phyloP scores from a whole-genome alignment of 257 asterid genomes.

The Salvia rosmarinus region DNA sequence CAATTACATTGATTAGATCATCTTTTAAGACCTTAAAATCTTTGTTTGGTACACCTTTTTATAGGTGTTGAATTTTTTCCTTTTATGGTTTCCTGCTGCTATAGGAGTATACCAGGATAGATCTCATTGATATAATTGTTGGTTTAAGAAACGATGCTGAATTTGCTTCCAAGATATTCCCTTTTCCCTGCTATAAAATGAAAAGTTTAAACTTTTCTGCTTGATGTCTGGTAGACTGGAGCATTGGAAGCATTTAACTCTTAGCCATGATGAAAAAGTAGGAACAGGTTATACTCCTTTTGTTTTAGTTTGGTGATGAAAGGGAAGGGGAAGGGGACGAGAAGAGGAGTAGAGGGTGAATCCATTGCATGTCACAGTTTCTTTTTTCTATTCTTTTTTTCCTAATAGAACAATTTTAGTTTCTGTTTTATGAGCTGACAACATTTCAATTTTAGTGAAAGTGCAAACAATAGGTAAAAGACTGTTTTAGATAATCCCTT shows the following conservation, averaged over 20 bases:
- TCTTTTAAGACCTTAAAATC: not conserved
- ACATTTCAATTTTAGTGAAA: not conserved
- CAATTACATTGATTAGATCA: not conserved
- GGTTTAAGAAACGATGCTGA: not conserved
- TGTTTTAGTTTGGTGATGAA: no score
- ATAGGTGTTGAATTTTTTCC: not conserved
- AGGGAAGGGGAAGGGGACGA: no score
- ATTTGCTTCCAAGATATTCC: conserved; percentile 12
- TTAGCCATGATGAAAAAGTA: no score
- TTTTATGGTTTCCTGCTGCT: not conserved
- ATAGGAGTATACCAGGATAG: not conserved
- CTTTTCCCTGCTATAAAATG: not conserved
- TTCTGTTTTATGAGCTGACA: not conserved
- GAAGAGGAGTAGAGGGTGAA: no score
- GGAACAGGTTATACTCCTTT: no score
- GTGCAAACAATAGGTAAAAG: not conserved
- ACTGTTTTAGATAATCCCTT: not conserved
- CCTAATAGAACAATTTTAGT: no score
- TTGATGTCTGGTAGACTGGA: not conserved
- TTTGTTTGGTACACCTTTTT: not conserved
- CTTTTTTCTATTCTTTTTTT: no score
- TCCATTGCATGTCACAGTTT: no score
- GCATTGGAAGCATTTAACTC: no score
- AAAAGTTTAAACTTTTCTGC: not conserved
- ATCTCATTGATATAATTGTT: conserved; percentile 9